A percentile compares a stretch with the other conserved stretches of the same genome.
Evolutionary conservation across 2,329 filamentous ascomycete species (phyloP).

Genomic region (Talaromyces sp.): DNA sequence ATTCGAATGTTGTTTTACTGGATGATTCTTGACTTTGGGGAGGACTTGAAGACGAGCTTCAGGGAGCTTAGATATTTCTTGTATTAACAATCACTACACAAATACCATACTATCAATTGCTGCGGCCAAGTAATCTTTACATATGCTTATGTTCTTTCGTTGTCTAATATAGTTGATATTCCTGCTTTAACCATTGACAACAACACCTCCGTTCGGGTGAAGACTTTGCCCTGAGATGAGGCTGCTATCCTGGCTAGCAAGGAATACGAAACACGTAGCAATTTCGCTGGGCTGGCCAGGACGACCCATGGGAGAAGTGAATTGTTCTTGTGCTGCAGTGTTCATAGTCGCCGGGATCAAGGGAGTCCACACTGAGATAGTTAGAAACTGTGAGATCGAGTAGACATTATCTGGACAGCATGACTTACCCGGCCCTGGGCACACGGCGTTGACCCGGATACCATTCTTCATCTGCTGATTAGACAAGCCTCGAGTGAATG

Average conservation of each 20-base stretch:
- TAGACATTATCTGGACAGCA: not conserved
- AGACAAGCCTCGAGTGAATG: constrained; percentile 75
- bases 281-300: constrained; percentile 80
- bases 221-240: constrained; percentile 72
- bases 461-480: constrained; percentile 74
- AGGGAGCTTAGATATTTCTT: too few relatives aligned
- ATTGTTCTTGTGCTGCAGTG: constrained; percentile 69
- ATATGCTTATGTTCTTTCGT: too few relatives aligned
- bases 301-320: constrained; percentile 73
- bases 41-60: too few relatives aligned
- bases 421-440: constrained; percentile 65
- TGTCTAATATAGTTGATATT: too few relatives aligned
- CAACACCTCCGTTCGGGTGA: constrained; percentile 63
- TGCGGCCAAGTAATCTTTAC: too few relatives aligned
- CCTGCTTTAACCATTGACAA: constrained; percentile 50
- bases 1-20: too few relatives aligned
- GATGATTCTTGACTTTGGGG: too few relatives aligned
- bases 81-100: too few relatives aligned
- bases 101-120: too few relatives aligned
- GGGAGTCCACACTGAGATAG: constrained; percentile 67
- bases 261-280: constrained; percentile 78
- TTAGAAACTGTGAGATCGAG: not conserved
- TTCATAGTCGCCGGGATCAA: constrained; percentile 74
- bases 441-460: constrained; percentile 77
- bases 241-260: constrained; percentile 73